Base-by-base conservation (phyloP, 2,329 filamentous ascomycete genomes). In the Hymenoscyphus scutula region DNA sequence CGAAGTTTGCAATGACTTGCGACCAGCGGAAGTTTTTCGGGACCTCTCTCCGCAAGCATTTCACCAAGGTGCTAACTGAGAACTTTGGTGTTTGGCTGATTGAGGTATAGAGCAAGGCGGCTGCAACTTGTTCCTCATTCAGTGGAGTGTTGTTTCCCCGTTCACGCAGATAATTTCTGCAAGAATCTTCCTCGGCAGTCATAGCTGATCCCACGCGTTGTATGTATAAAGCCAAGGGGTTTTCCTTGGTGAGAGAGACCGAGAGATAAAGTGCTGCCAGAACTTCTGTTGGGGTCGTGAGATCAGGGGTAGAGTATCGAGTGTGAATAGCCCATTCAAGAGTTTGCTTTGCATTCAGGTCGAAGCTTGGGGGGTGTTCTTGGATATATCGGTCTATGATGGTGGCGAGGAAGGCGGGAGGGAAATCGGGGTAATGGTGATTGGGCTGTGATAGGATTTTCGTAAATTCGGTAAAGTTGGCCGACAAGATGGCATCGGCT, bases 401-500 rank as follows among this genome's bases (percentile, higher is more conserved):
- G 63, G 88, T 80, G 56, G 90, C 90, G 64, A 97, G 82, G 73
- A 95, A 92, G 51, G 84, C 78, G 32, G 88, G 81, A 11, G 80
- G 82, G 60, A 93, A 76, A 64, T 90, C 88, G 67, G 88, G 83
- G 70, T 90, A 86, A 48, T 85, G 83, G 67, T 85, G 79, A 62
- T 83, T 82, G 15, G 87, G 81, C 55, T 84, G 84, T 37, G 90
- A 87, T 61, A 97, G 81, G 67, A 89, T 87, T 71, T 92, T 86
- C 58, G 96, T 80, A 74, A 97, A 94, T 27, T 87, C 85, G 59
- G 85, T 81, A 69, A 91, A 90, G 69, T 91, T 93, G 67, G 89
- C 89, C 13, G 90, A 89, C 30, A 97, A 81, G 63, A 97, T 93
- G n/a, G 90, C 89, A 76, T 97, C 92, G 69, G 92, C 94, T 97